Percentiles rank a stretch among this genome's conserved stretches.
Conservation (phyloP, 78 protist species). For the Carpediemonas membranifera region DNA sequence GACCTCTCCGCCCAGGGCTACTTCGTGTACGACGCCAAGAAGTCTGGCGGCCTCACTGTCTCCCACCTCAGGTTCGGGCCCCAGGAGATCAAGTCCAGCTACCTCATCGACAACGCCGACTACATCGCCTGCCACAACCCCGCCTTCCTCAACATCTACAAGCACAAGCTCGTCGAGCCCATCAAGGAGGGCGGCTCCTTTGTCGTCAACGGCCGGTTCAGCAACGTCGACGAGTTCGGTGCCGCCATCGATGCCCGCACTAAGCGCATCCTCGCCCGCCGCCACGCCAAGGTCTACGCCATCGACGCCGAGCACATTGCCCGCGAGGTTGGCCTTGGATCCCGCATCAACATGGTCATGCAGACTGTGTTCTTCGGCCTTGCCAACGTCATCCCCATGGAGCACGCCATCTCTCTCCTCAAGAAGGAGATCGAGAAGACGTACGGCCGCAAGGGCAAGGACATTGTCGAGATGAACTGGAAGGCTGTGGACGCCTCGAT, state of each 20-base stretch:
- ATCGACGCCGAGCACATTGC: slow-evolving; percentile 51
- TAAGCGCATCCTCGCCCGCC: slow-evolving; percentile 23
- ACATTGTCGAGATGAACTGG: slow-evolving; percentile 41
- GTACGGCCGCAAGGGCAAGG: slow-evolving; percentile 43
- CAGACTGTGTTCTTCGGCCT: slow-evolving; percentile 54
- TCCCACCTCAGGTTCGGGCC: slow-evolving; percentile 62
- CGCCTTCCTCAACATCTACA: slow-evolving; percentile 28
- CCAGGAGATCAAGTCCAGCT: slow-evolving; percentile 28
- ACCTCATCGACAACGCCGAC: slow-evolving; percentile 47
- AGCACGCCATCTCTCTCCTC: slow-evolving; percentile 43
- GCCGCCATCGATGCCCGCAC: slow-evolving; percentile 26
- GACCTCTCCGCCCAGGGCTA: slow-evolving; percentile 38
- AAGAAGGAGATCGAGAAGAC: slow-evolving; percentile 32
- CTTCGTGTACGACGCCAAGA: slow-evolving; percentile 58
- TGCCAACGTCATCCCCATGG: slow-evolving; percentile 35
- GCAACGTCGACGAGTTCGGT: slow-evolving; percentile 26
- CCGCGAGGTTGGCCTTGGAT: slow-evolving; percentile 21
- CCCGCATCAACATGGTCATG: slow-evolving; percentile 53
- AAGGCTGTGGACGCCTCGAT: slow-evolving; percentile 35
- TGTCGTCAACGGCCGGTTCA: slow-evolving; percentile 36
- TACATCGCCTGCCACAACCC: slow-evolving; percentile 59
- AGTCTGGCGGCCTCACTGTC: slow-evolving; percentile 50
- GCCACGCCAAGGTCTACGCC: slow-evolving; percentile 34
- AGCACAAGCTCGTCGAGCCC: slow-evolving; percentile 25
- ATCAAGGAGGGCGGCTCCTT: slow-evolving; percentile 27